Percentiles rank a stretch among this genome's conserved stretches.
Conservation (phyloP, 2,329 filamentous ascomycete genomes). For the Aspergillus sp. region DNA sequence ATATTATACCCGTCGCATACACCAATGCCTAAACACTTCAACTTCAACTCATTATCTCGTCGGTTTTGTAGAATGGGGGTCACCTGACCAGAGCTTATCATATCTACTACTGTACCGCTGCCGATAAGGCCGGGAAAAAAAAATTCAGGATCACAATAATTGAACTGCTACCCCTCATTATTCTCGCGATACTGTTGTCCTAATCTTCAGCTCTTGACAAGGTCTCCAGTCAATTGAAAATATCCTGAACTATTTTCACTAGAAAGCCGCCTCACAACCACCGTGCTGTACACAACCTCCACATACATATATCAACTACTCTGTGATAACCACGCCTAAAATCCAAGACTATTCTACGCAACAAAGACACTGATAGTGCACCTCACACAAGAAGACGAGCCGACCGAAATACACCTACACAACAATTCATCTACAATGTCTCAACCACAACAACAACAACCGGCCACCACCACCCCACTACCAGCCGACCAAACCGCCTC, state of each 20-base stretch:
- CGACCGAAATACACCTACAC: neutral
- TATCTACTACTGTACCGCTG: constrained; percentile 10
- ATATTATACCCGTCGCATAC: constrained; percentile 9
- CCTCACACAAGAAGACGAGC: neutral
- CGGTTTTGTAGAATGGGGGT: neutral
- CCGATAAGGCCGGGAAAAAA: constrained; percentile 6
- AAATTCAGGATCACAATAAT: neutral
- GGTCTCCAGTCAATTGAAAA: neutral
- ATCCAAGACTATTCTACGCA: neutral
- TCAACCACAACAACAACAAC: constrained; percentile 16
- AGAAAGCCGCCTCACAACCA: neutral
- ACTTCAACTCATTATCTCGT: neutral
- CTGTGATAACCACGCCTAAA: neutral
- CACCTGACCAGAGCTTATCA: constrained; percentile 10
- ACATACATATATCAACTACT: neutral
- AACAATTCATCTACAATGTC: constrained; percentile 20
- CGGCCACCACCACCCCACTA: constrained; percentile 2
- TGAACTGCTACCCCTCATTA: neutral
- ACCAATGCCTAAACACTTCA: neutral
- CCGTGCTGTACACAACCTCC: neutral
- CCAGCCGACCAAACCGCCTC: constrained; percentile 50
- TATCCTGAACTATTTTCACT: neutral
- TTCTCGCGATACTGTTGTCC: neutral
- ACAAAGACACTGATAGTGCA: neutral
- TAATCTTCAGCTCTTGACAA: neutral